Base-by-base conservation (phyloP, 202 grass and related monocot species). In the Thinopyrum obtusiflorum region DNA sequence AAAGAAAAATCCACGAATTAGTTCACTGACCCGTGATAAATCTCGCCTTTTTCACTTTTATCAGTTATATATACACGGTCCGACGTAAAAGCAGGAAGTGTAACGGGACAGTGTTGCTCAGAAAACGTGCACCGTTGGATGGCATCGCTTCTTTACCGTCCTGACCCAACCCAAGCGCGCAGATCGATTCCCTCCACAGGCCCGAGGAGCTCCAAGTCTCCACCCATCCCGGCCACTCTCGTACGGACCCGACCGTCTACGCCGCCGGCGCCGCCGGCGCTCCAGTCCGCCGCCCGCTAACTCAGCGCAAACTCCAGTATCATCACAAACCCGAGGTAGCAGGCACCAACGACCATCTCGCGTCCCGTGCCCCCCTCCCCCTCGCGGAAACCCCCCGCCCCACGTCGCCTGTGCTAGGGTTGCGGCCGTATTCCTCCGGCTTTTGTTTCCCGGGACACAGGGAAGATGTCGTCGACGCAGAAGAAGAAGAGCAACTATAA, bases 401-500 rank as follows among this genome's bases (percentile, higher is more conserved):
- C 75, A 6, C 75, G 36, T 60, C 53, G 53, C 6, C 55, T 1
- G 31, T 10, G 32, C 76, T 61, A 78, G 76, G 57, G 76, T 62
- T 61, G 55, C 57, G 11, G 33, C 76, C 53, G 32, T 61, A 40
- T 0, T 8, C 61, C 40, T 12, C 20, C 11, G 24, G 65, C 13
- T 80, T 59, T 39, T 21, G n/a, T 28, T 49, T 28, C 27, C 71
- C 70, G 79, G 63, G 68, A 51, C 39, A 51, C 12, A 49, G 25
- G 28, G 3, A 88, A 90, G 63, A 98, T 98, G 95, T 91, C 91
- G 73, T 93, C 95, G 14, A 35, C 74, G 27, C 73, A 55, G 74
- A 77, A 77, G 74, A 95, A 94, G 88, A 98, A 92, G 89, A 98
- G 85, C 32, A 91, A 88, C 81, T 92, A 95, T 79, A 98, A 98